Base-by-base conservation (phyloP, 2,329 filamentous ascomycete species). In the Grosmannia huntii region DNA sequence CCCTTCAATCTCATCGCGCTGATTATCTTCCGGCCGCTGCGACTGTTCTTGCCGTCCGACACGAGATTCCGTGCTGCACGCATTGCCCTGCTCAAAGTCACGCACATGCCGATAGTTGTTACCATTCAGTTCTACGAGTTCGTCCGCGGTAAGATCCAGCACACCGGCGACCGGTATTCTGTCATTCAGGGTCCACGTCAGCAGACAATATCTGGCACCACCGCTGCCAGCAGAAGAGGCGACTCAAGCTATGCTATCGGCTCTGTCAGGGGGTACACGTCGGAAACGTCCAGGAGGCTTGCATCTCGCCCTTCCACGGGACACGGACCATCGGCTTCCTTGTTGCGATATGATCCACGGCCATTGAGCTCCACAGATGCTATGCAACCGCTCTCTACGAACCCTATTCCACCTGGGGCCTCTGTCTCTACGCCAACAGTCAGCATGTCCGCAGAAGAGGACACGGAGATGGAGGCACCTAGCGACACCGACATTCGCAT, bases 1-100 rank as follows among this genome's bases (percentile, higher is more conserved):
- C 84, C 84, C 1, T 81, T 86, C 65, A 94, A 92, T 68, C 78
- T 94, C 46, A 74, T 92, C 51, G 85, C 88, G 9, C 76, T 91
- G 58, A 71, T 85, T 62, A 76, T 86, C 61, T 84, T 91, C 66
- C 81, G 88, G 19, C 89, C 89, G 0, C 75, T 90, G 60, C 80
- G 87, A 59, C 75, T 91, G 51, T 76, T 90, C 62, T 68, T 90
- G 55, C 77, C 84, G 7, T 79, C 83, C 2, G 80, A 85, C 61
- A 73, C 74, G 60, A 79, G 78, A 60, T 79, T 91, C 64, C 84
- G 88, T 53, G 73, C 74, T 28, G 76, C 76, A 21, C 78, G 83
- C 52, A 86, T 86, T 61, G 59, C 80, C 49, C 73, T 86, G n/a
- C 75, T 86, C 58, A 83, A 83, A 64, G 73, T 75, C 5, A 85